Conservation (phyloP, 345 rosid species). For the Populus nigra region DNA sequence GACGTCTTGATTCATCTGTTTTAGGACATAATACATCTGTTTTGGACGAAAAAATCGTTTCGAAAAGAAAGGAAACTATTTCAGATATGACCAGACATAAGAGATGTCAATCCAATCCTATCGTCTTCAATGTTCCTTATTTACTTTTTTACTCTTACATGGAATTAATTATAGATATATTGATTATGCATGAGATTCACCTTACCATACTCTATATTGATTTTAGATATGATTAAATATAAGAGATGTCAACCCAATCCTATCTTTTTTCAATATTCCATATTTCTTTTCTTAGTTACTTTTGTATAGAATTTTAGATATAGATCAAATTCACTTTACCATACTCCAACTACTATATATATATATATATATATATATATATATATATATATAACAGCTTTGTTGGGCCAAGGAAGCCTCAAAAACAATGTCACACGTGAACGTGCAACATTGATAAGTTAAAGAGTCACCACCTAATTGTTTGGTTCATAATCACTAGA, state of each 20-base stretch:
- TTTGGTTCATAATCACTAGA: rapidly evolving
- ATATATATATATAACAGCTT: too few relatives aligned
- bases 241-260: neutral
- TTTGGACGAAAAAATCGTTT: neutral
- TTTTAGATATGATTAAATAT: too few relatives aligned
- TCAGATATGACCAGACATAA: neutral
- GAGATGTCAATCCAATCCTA: neutral
- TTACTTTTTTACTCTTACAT: too few relatives aligned
- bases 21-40: neutral
- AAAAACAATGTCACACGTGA: too few relatives aligned
- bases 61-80: neutral
- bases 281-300: neutral
- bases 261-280: neutral
- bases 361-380: too few relatives aligned
- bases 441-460: too few relatives aligned
- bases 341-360: neutral
- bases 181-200: neutral
- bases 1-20: neutral
- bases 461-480: rapidly evolving
- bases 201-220: neutral
- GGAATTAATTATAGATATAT: too few relatives aligned
- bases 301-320: too few relatives aligned
- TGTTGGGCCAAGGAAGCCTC: too few relatives aligned
- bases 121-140: neutral
- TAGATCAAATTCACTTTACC: neutral